phyloP scores from a whole-genome alignment of 169 alveolate genomes.

The Haemoproteus tartakovskyi region DNA sequence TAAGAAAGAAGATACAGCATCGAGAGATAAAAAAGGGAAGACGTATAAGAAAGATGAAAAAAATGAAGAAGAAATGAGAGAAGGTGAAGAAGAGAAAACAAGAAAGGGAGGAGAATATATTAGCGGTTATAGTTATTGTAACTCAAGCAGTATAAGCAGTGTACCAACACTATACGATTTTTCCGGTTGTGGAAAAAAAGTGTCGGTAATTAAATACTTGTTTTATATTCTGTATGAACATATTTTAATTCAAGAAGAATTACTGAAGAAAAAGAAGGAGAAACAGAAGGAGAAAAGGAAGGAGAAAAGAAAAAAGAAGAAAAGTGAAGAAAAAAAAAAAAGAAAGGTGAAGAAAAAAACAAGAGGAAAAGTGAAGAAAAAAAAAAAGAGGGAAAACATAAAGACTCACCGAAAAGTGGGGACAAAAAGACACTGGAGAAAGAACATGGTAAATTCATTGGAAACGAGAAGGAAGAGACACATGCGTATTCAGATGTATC shows the following conservation, averaged over 20 bases:
- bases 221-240: conserved; percentile 14
- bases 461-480: too few species aligned
- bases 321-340: neutral
- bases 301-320: neutral
- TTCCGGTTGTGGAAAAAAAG: neutral
- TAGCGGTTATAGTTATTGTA: too few species aligned
- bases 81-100: too few species aligned
- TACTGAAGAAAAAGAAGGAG: neutral
- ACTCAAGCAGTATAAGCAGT: too few species aligned
- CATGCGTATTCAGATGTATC: too few species aligned
- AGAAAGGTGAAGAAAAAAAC: neutral
- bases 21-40: too few species aligned
- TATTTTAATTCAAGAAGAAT: neutral
- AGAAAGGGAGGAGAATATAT: too few species aligned
- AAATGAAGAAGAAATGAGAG: too few species aligned
- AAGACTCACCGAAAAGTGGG: neutral
- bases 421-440: neutral
- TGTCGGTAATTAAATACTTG: conserved; percentile 3
- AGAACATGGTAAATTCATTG: neutral
- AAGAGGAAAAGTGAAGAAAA: neutral
- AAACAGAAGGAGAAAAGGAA: neutral
- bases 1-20: neutral
- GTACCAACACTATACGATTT: too few species aligned
- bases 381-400: too few species aligned
- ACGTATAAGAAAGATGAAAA: too few species aligned